A percentile compares a stretch with the other conserved stretches of the same genome.
Evolutionary conservation across 1,139 yeast species (phyloP).

Genomic region (Ogataea hybrid): DNA sequence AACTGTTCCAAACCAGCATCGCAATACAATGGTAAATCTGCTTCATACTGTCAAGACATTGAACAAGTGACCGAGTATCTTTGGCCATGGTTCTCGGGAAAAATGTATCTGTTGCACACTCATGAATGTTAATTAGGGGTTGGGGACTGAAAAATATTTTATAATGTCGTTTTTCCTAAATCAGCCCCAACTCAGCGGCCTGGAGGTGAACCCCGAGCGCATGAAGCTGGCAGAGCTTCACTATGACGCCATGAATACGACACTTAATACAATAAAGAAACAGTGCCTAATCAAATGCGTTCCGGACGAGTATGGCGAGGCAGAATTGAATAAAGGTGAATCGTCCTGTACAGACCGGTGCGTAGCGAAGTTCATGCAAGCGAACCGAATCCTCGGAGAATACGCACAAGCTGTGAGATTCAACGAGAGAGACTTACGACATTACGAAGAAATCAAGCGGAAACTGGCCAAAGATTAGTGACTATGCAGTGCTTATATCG

Average conservation of each 20-base stretch:
- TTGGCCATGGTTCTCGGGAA: no score
- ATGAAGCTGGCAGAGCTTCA: conserved; percentile 73
- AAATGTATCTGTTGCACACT: no score
- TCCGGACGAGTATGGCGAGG: conserved; percentile 72
- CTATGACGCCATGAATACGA: conserved; percentile 65
- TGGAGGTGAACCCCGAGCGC: conserved; percentile 64
- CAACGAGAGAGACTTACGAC: conserved; percentile 23
- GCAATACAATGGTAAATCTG: no score
- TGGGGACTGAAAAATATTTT: conserved; percentile 7
- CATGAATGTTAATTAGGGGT: neutral
- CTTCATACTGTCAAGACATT: no score
- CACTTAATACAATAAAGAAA: conserved; percentile 37
- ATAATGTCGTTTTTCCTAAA: conserved; percentile 64
- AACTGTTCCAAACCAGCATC: no score
- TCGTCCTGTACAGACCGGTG: conserved; percentile 73
- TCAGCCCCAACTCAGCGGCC: conserved; percentile 33
- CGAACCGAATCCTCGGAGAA: conserved; percentile 62
- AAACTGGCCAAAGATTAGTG: conserved; percentile 13
- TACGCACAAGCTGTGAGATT: conserved; percentile 34
- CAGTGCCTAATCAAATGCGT: conserved; percentile 56
- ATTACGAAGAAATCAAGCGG: conserved; percentile 26
- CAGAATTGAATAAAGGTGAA: conserved; percentile 78
- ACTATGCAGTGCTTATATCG: conserved; percentile 9
- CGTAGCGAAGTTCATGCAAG: conserved; percentile 67
- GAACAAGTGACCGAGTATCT: no score